A percentile compares a stretch with the other conserved stretches of the same genome.
phyloP scores from a whole-genome alignment of 371 early-diverging fungal species.

The Cokeromyces recurvatus region DNA sequence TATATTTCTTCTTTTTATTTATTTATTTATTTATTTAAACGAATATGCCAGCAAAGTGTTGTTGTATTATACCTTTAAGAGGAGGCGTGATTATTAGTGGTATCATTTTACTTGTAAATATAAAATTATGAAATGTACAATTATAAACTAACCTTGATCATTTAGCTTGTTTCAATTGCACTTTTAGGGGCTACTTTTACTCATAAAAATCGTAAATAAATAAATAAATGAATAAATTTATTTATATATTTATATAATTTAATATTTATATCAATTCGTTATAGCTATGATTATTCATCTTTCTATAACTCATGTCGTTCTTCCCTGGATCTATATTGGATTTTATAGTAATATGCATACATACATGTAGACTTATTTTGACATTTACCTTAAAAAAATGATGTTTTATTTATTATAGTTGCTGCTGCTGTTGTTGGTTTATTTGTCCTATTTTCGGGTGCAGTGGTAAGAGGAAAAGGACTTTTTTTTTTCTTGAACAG shows the following conservation, averaged over 20 bases:
- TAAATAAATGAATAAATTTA: background rate
- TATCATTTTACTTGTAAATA: constrained; percentile 26
- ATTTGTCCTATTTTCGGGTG: constrained; percentile 24
- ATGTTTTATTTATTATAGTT: no score
- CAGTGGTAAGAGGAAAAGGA: constrained; percentile 18
- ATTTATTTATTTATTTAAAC: background rate
- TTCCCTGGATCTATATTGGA: constrained; percentile 44
- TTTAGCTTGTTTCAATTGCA: constrained; percentile 30
- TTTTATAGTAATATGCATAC: constrained; percentile 29
- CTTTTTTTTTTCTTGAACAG: background rate
- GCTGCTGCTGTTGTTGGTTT: constrained; percentile 33
- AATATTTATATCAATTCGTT: background rate
- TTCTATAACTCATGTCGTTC: constrained; percentile 8
- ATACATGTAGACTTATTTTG: no score
- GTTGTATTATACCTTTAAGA: constrained; percentile 45
- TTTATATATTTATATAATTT: background rate
- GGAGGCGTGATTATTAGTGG: constrained; percentile 31
- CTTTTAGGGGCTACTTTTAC: constrained; percentile 37
- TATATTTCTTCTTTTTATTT: background rate
- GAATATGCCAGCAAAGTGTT: constrained; percentile 27
- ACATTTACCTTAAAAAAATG: no score
- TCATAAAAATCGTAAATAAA: constrained; percentile 41
- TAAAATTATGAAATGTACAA: background rate
- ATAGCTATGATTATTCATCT: constrained; percentile 9
- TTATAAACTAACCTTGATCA: background rate